phyloP scores from a whole-genome alignment of 768 basidiomycete genomes.

The Phlegmacium glaucopus region DNA sequence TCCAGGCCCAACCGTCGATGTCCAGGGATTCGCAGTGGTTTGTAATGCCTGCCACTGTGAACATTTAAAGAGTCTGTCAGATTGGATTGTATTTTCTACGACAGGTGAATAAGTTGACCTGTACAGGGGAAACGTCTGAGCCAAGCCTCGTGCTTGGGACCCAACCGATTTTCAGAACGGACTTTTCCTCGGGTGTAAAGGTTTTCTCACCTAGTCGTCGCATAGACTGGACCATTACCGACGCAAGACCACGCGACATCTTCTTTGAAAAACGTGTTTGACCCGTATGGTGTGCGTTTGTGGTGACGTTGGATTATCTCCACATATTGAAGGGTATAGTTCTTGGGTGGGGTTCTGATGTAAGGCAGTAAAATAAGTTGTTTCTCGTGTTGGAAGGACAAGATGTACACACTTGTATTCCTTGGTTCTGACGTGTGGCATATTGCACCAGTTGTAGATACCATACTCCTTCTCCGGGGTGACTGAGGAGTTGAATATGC shows the following conservation, averaged over 20 bases:
- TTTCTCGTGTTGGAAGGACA: not conserved
- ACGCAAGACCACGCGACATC: slow-evolving; percentile 42
- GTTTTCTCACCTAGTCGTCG: slow-evolving; percentile 24
- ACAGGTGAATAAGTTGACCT: slow-evolving; percentile 19
- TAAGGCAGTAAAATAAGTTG: not conserved
- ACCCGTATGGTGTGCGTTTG: slow-evolving; percentile 48
- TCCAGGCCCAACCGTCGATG: slow-evolving; percentile 37
- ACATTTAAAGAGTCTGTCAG: not conserved
- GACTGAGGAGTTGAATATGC: slow-evolving; percentile 40
- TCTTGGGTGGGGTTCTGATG: slow-evolving; percentile 31
- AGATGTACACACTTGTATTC: slow-evolving; percentile 41
- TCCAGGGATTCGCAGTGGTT: slow-evolving; percentile 40
- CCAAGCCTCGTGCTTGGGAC: slow-evolving; percentile 19
- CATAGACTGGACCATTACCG: slow-evolving; percentile 36
- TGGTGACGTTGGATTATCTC: slow-evolving; percentile 53
- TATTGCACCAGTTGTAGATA: slow-evolving; percentile 51
- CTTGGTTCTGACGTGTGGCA: slow-evolving; percentile 44
- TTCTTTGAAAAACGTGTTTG: slow-evolving; percentile 50
- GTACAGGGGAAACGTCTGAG: slow-evolving; percentile 28
- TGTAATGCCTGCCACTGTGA: slow-evolving; percentile 43
- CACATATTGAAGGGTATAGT: slow-evolving; percentile 41
- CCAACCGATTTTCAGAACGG: not conserved
- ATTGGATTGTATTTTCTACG: not conserved
- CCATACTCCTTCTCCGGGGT: slow-evolving; percentile 40
- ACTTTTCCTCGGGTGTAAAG: not conserved